Conservation (phyloP, 257 asterid genomes). For the Primulina tabacum region DNA sequence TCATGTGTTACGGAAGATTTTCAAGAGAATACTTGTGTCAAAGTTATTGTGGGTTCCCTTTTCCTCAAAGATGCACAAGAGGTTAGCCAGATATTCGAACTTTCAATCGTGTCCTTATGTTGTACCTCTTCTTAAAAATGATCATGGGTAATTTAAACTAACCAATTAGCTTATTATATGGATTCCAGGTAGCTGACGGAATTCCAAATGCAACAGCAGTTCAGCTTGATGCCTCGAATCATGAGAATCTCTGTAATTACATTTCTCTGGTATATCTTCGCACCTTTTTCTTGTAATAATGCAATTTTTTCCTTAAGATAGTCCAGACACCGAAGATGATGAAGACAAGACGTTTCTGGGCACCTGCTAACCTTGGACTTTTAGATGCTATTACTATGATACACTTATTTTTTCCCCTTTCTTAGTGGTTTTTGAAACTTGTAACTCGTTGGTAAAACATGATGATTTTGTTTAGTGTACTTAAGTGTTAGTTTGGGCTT, state of each 20-base stretch:
- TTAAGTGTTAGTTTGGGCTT: not conserved
- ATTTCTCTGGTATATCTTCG: slow-evolving; percentile 51
- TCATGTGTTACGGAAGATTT: slow-evolving; percentile 37
- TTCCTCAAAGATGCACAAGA: slow-evolving; percentile 89
- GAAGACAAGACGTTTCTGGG: not conserved
- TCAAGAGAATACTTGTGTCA: slow-evolving; percentile 49
- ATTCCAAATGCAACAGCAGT: slow-evolving; percentile 72
- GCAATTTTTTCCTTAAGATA: no score
- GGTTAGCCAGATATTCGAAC: slow-evolving; percentile 41
- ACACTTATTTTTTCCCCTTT: not conserved
- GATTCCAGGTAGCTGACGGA: slow-evolving; percentile 59
- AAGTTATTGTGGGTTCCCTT: slow-evolving; percentile 81
- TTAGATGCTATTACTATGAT: slow-evolving; percentile 1
- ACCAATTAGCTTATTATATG: slow-evolving; percentile 11
- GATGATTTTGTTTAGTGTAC: not conserved
- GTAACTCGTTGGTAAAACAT: not conserved
- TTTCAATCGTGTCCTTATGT: not conserved
- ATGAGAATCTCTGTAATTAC: slow-evolving; percentile 46
- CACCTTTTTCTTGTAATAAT: slow-evolving; percentile 10
- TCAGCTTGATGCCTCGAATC: slow-evolving; percentile 68
- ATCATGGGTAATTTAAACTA: not conserved
- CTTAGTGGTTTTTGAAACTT: slow-evolving; percentile 1
- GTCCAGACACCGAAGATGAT: not conserved
- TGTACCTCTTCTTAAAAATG: slow-evolving; percentile 18
- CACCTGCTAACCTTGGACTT: slow-evolving; percentile 10